Base-by-base conservation (phyloP, 2,329 filamentous ascomycete species). In the Harringtonia aguacate region DNA sequence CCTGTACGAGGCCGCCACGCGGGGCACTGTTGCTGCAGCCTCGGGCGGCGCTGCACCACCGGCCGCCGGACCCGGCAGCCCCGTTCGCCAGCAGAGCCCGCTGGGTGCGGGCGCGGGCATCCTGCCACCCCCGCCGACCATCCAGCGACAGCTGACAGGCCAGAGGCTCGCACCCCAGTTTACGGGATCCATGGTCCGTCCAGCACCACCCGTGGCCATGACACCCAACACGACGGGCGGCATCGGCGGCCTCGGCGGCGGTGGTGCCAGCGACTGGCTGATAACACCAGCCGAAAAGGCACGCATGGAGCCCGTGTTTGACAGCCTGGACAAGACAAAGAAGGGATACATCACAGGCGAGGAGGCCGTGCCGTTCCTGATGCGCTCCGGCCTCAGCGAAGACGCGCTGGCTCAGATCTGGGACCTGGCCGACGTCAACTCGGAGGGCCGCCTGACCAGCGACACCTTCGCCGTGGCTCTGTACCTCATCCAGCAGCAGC, bases 401-500 rank as follows among this genome's bases (percentile, higher is more conserved):
- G 90, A 95, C 55, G 79, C 78, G 10, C 70, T 98, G 43, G 92
- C 92, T 27, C 86, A 94, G 55, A 94, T 98, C 50, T 98, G 92
- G 92, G 92, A 98, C 60, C 76, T 98, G 27, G 84, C 92, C 14
- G 92, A 98, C 63, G 87, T 95, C 62, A 87, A 86, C 57, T 92
- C 87, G 8, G 84, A 89, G 53, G 92, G 92, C 12, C 81, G 84
- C 46, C 69, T 98, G 45, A 88, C 75, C 38, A 79, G 78, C 54
- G 92, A 98, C 53, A 89, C 95, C 55, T 98, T 98, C 58, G 88
- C 92, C 0, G 88, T 98, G 38, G 90, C 92, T 43, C 95, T 98
- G 89, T 94, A 94, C 59, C 72, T 98, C 41, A 95, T 98, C 55
- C 79, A 89, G 48, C 86, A 94, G 60, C 89, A 95, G 60, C 77